phyloP scores from a whole-genome alignment of 345 rosid genomes.

The Gossypium anomalum region DNA sequence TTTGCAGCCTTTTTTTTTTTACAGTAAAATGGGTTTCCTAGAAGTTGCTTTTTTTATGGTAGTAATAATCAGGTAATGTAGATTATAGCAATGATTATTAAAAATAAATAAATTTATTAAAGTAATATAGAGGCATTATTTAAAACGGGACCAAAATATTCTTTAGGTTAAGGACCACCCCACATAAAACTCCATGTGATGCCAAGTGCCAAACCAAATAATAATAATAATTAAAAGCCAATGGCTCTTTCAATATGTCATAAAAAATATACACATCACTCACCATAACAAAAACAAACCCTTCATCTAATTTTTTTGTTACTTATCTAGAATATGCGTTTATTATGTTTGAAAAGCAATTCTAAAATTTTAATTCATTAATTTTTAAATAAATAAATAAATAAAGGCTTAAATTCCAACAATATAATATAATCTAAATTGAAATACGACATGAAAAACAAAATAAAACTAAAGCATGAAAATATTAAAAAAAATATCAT shows the following conservation, averaged over 20 bases:
- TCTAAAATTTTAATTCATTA: too few species aligned
- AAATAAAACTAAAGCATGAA: too few species aligned
- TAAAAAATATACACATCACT: too few species aligned
- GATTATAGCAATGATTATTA: neutral
- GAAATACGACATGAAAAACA: too few species aligned
- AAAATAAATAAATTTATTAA: neutral
- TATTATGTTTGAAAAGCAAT: too few species aligned
- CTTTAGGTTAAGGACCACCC: constrained; percentile 12
- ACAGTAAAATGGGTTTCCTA: neutral
- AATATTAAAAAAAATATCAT: too few species aligned
- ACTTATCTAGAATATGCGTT: too few species aligned
- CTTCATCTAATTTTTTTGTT: too few species aligned
- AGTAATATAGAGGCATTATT: neutral
- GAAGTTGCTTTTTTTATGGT: neutral
- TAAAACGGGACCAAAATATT: constrained; percentile 13
- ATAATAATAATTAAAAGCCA: neutral
- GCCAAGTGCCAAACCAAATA: constrained; percentile 18
- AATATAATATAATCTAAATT: too few species aligned
- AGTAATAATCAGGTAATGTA: neutral
- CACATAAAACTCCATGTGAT: constrained; percentile 5
- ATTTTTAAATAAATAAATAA: too few species aligned
- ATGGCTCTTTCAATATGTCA: neutral
- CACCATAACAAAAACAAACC: too few species aligned
- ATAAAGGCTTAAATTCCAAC: too few species aligned
- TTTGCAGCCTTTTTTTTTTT: neutral